These are phyloP conservation scores for Litchi chinensis DNA, from an alignment of 345 rosid species.

Conservation along the genomic window DNA sequence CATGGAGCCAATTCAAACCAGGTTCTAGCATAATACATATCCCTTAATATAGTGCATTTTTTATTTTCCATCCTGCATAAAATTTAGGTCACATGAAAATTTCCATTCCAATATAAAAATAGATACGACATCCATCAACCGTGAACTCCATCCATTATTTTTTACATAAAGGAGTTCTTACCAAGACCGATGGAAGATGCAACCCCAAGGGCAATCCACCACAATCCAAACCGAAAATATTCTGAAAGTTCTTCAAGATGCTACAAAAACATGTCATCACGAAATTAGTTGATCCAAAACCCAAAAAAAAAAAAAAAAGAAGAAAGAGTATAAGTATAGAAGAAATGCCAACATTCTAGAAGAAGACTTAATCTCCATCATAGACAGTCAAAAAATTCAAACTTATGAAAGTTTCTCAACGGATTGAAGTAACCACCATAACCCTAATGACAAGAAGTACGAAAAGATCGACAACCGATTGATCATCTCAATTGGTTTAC, in stretches of 20 bases:
- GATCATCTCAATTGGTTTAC: not conserved
- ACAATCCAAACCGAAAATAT: constrained; percentile 69
- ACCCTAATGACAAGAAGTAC: not conserved
- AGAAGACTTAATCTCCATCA: not conserved
- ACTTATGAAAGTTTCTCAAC: not conserved
- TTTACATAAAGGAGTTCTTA: constrained; percentile 40
- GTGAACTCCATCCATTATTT: not conserved
- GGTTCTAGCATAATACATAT: not conserved
- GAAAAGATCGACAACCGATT: not conserved
- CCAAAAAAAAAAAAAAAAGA: no score
- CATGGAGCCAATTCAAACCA: not conserved
- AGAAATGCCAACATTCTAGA: not conserved
- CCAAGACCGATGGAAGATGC: constrained; percentile 99
- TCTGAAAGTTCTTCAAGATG: constrained; percentile 76
- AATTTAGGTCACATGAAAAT: not conserved
- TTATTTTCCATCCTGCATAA: not conserved
- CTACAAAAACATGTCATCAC: constrained; percentile 44
- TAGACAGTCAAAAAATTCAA: not conserved
- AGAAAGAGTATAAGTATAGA: not conserved
- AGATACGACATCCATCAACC: not conserved
- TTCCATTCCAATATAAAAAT: not conserved
- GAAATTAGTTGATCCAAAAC: not conserved
- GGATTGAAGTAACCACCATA: not conserved
- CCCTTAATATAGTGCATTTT: not conserved
- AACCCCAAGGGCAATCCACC: constrained; percentile 98